phyloP scores from a whole-genome alignment of 768 basidiomycete genomes.

The Pisolithus marmoratus region DNA sequence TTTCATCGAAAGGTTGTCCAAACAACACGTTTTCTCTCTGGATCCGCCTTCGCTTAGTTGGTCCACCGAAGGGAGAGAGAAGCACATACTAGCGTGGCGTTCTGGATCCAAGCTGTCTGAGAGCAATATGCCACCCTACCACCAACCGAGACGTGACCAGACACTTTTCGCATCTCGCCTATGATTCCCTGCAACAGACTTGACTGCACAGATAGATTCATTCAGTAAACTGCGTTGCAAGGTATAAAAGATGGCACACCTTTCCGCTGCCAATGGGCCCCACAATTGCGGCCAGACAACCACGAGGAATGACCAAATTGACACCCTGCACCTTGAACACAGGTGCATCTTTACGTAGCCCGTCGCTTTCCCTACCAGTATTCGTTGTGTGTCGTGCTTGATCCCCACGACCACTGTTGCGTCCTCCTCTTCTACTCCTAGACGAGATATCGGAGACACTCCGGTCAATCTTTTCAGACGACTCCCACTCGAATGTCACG shows the following conservation, averaged over 20 bases:
- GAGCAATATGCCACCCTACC: constrained; percentile 65
- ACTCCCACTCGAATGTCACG: constrained; percentile 64
- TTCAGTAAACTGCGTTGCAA: not conserved
- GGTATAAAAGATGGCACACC: constrained; percentile 14
- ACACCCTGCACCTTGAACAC: constrained; percentile 47
- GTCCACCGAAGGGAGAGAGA: not conserved
- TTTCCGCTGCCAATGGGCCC: constrained; percentile 69
- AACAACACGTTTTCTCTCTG: constrained; percentile 66
- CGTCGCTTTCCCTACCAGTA: constrained; percentile 7
- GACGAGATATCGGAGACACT: not conserved
- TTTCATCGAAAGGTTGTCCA: constrained; percentile 58
- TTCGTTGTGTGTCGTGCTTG: not conserved
- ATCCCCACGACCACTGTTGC: not conserved
- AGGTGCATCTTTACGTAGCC: not conserved
- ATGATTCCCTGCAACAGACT: constrained; percentile 58
- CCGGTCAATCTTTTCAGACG: constrained; percentile 10
- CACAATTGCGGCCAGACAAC: constrained; percentile 55
- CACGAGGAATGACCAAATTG: constrained; percentile 49
- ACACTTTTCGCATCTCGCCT: constrained; percentile 59
- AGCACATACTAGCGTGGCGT: constrained; percentile 45
- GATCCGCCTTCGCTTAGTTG: not conserved
- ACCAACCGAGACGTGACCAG: constrained; percentile 53
- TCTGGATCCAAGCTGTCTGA: constrained; percentile 76
- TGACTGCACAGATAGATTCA: constrained; percentile 27
- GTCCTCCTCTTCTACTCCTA: not conserved